Percentiles rank a stretch among this genome's conserved stretches.
phyloP scores from a whole-genome alignment of 1,284 basidiomycete genomes.

The Apiotrichum akiyoshidainum region DNA sequence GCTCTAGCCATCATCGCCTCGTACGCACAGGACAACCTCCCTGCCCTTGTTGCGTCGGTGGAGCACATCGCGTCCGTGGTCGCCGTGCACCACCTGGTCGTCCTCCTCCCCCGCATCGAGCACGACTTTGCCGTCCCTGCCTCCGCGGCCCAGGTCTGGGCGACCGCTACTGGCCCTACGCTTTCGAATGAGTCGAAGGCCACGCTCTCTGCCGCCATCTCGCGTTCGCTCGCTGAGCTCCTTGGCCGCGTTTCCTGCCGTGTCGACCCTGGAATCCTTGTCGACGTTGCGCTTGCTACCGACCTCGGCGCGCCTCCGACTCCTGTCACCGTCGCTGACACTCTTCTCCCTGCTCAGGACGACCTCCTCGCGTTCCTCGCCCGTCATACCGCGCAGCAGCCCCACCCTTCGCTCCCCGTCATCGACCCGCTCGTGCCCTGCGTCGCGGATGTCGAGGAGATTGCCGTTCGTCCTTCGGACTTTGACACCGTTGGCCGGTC shows the following conservation, averaged over 20 bases:
- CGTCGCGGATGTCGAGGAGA: conserved; percentile 8
- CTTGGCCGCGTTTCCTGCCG: conserved; percentile 25
- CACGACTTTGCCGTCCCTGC: conserved; percentile 2
- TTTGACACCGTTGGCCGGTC: conserved; percentile 52
- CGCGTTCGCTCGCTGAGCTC: conserved; percentile 27
- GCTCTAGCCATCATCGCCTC: conserved; percentile 33
- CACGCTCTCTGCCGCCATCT: conserved; percentile 20
- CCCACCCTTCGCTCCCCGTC: conserved; percentile 62
- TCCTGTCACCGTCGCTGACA: conserved; percentile 16
- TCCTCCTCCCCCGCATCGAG: conserved; percentile 30
- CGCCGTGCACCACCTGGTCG: conserved; percentile 38
- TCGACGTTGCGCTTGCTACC: conserved; percentile 41
- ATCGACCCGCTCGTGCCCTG: conserved; percentile 55
- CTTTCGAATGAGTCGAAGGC: conserved; percentile 19
- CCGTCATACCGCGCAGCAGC: conserved; percentile 49
- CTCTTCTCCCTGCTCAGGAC: conserved; percentile 27
- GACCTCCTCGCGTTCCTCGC: conserved; percentile 20
- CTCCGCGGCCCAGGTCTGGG: conserved; percentile 26
- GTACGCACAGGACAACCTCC: conserved; percentile 30
- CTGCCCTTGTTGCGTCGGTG: conserved; percentile 30
- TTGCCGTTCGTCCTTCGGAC: conserved; percentile 8
- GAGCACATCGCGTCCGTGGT: conserved; percentile 32
- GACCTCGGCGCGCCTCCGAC: conserved; percentile 19
- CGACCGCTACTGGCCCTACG: not conserved
- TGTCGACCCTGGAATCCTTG: conserved; percentile 34